A percentile compares a stretch with the other conserved stretches of the same genome.
Evolutionary conservation across 306 rosid species (phyloP).

Genomic region (Heteromeles arbutifolia): DNA sequence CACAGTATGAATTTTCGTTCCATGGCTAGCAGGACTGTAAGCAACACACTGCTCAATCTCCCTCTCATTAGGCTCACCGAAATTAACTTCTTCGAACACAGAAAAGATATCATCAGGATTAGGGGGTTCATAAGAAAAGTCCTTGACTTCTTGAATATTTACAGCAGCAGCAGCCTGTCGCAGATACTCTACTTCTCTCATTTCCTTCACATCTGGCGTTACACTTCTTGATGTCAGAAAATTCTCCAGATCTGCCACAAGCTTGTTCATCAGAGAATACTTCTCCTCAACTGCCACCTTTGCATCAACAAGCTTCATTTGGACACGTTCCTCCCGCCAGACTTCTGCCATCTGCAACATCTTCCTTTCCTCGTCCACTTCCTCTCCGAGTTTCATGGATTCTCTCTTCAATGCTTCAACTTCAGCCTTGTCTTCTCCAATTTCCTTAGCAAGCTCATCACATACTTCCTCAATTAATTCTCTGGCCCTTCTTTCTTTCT

Average conservation of each 20-base stretch:
- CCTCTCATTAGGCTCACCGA: constrained; percentile 56
- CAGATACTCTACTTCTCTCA: constrained; percentile 53
- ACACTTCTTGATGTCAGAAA: constrained; percentile 40
- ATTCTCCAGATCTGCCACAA: constrained; percentile 57
- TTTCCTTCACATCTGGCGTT: constrained; percentile 53
- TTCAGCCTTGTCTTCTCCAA: constrained; percentile 91
- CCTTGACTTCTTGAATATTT: constrained; percentile 60
- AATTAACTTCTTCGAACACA: constrained; percentile 59
- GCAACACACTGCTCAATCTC: constrained; percentile 62
- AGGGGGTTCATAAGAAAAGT: constrained; percentile 60
- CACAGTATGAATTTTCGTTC: constrained; percentile 58
- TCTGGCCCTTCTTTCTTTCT: constrained; percentile 78
- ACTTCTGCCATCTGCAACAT: constrained; percentile 97
- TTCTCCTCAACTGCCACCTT: constrained; percentile 84
- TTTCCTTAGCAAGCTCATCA: constrained; percentile 90
- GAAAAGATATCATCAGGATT: constrained; percentile 73
- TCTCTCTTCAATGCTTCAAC: constrained; percentile 72
- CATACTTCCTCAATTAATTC: constrained; percentile 81
- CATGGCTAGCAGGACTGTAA: constrained; percentile 58
- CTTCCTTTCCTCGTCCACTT: constrained; percentile 78
- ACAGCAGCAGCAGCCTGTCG: constrained; percentile 54
- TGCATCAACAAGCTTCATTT: constrained; percentile 90
- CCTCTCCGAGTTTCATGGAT: constrained; percentile 56
- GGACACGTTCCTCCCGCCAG: constrained; percentile 98
- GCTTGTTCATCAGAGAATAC: constrained; percentile 79